Base-by-base conservation (phyloP, 1,139 yeast genomes). In the Geotrichum fermentans region DNA sequence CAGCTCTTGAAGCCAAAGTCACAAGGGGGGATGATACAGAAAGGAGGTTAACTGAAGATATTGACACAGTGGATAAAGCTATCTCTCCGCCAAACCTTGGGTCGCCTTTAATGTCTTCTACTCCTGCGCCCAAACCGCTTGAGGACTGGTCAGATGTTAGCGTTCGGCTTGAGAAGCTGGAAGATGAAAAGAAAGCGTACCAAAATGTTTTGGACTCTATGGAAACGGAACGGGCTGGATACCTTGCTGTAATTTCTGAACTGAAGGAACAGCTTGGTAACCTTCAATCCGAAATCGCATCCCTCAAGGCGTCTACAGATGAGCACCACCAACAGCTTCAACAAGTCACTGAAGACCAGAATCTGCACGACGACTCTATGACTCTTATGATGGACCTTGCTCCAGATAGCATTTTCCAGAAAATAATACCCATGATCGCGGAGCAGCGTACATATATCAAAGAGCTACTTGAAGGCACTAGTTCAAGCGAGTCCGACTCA, bases 391-490 rank as follows among this genome's bases (percentile, higher is more conserved):
- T 38, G 36, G 49, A 40, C 30, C 10, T 38, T 17, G 45, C 44
- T 5, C 48, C 47, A 7, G 35, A 43, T 20, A 40, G 47, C 22
- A 43, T 48, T 21, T 43, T 48, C 21, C 45, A 48, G 29, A 48
- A 34, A 20, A 30, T 48, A 11, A 17, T 43, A 10, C 51, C 51
- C 21, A 45, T 38, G 43, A 34, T 48, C 20, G 51, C 47, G 18
- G 47, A 48, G 24, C 51, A 48, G 41, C 42, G 39, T 5, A 34
- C 24, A n/a, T 48, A 48, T 21, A 48, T 48, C 24, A 39, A 43
- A 18, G 47, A 44, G 18, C 42, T 44, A 13, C 36, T 44, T 2
- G 41, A 44, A 8, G 47, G 41, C 8, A 28, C 47, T 4, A 39
- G 11, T n/a, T 6, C 28, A 35, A 28, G 22, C 20, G 37, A 11